Evolutionary conservation across 2,329 filamentous ascomycete genomes (phyloP).

Genomic region (Laburnicola sp.): DNA sequence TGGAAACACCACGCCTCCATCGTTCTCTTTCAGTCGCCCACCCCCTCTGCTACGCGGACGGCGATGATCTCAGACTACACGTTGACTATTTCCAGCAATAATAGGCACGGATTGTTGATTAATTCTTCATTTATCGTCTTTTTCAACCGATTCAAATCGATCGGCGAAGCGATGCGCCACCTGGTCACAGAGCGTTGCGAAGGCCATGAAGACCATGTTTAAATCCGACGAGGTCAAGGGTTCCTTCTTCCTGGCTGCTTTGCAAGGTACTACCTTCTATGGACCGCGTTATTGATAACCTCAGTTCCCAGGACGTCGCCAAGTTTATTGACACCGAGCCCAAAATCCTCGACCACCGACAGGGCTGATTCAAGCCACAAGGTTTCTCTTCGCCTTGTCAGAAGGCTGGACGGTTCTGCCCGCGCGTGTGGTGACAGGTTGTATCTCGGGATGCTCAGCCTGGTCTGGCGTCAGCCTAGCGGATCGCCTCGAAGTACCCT

Average conservation of each 20-base stretch:
- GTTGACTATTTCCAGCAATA: conserved; percentile 10
- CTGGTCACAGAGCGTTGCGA: conserved; percentile 5
- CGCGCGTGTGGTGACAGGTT: too few relatives aligned
- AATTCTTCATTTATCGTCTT: too few relatives aligned
- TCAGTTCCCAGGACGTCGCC: conserved; percentile 2
- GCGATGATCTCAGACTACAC: conserved; percentile 4
- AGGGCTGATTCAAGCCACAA: too few relatives aligned
- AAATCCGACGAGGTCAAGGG: conserved; percentile 15
- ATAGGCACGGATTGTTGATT: background rate
- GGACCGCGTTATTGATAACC: conserved; percentile 14
- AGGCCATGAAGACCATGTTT: conserved; percentile 12
- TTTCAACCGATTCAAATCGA: too few relatives aligned
- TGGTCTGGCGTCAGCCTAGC: too few relatives aligned
- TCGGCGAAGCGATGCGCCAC: conserved; percentile 4
- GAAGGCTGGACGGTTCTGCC: too few relatives aligned
- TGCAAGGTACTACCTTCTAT: conserved; percentile 16
- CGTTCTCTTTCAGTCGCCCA: background rate
- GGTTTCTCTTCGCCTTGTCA: too few relatives aligned
- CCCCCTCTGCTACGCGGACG: conserved; percentile 1
- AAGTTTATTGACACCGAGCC: conserved; percentile 5
- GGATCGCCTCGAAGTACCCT: too few relatives aligned
- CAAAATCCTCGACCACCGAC: conserved; percentile 16
- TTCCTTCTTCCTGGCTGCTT: conserved; percentile 15
- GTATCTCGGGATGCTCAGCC: too few relatives aligned
- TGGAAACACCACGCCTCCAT: conserved; percentile 9